These are phyloP conservation scores for Fusarium musae DNA, from an alignment of 2,329 filamentous ascomycete genomes.

Conservation along the genomic window DNA sequence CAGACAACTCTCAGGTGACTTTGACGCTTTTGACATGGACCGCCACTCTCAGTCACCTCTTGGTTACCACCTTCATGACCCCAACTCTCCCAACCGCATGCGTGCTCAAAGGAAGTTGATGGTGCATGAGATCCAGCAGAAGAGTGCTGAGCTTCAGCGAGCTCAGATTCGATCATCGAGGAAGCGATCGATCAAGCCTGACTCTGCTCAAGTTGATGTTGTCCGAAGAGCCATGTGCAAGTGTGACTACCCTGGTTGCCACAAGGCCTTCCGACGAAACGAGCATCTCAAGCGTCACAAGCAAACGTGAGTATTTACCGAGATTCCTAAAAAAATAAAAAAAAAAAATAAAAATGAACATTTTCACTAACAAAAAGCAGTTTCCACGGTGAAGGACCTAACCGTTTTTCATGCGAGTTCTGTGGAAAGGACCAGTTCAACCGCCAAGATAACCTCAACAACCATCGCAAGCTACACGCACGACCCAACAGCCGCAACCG, in stretches of 20 bases:
- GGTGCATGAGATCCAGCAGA: slow-evolving; percentile 57
- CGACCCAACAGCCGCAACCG: slow-evolving; percentile 54
- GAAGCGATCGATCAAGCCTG: slow-evolving; percentile 46
- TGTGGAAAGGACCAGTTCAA: slow-evolving; percentile 57
- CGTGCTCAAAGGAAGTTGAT: slow-evolving; percentile 54
- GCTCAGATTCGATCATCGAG: slow-evolving; percentile 51
- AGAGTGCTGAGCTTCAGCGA: slow-evolving; percentile 57
- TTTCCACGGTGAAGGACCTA: slow-evolving; percentile 54
- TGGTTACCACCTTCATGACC: slow-evolving; percentile 48
- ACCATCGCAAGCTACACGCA: slow-evolving; percentile 55
- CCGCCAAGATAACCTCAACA: slow-evolving; percentile 55
- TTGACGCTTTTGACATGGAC: slow-evolving; percentile 51
- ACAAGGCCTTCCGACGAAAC: slow-evolving; percentile 61
- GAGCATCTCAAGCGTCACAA: slow-evolving; percentile 68
- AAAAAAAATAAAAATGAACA: too few relatives aligned
- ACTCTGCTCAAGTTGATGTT: slow-evolving; percentile 49
- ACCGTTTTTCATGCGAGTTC: slow-evolving; percentile 55
- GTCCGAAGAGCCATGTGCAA: slow-evolving; percentile 55
- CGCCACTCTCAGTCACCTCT: slow-evolving; percentile 52
- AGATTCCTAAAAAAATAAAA: too few relatives aligned
- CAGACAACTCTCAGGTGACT: slow-evolving; percentile 47
- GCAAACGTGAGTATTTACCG: slow-evolving; percentile 57
- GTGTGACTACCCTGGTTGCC: slow-evolving; percentile 60
- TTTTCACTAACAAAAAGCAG: slow-evolving; percentile 19
- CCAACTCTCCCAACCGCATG: slow-evolving; percentile 48